phyloP scores from a whole-genome alignment of 306 rosid genomes.

The Prunus fruticosa region DNA sequence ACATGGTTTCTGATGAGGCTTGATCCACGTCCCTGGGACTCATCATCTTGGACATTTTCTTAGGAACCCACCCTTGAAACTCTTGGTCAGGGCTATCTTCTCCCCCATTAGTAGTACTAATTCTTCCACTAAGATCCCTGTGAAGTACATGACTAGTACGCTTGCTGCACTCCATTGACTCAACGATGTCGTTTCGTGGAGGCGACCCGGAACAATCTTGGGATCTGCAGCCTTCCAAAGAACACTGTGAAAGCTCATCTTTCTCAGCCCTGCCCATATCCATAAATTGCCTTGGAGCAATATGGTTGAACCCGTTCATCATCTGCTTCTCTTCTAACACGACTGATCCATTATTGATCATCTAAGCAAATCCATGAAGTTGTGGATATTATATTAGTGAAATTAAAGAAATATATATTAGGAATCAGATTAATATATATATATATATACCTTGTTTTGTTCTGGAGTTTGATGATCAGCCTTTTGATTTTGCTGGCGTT shows the following conservation, averaged over 20 bases:
- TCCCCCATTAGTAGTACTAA: conserved; percentile 1
- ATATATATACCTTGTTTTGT: conserved; percentile 17
- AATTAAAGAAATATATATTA: neutral
- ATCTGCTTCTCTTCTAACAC: conserved; percentile 31
- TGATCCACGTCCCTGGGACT: conserved; percentile 26
- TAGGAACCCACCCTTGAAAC: conserved; percentile 27
- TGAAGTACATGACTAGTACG: neutral
- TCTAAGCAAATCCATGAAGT: neutral
- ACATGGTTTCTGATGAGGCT: conserved; percentile 39
- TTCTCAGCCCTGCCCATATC: conserved; percentile 30
- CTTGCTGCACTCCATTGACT: conserved; percentile 29
- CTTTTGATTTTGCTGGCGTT: conserved; percentile 20
- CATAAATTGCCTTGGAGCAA: conserved; percentile 30
- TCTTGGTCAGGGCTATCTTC: conserved; percentile 16
- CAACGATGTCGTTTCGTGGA: conserved; percentile 26
- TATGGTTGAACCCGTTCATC: conserved; percentile 15
- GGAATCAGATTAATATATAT: no score
- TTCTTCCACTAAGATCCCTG: conserved; percentile 15
- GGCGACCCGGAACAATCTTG: conserved; percentile 14
- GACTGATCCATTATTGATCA: conserved; percentile 23
- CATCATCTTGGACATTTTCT: conserved; percentile 35
- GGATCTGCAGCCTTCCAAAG: conserved; percentile 27
- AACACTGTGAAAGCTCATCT: conserved; percentile 23
- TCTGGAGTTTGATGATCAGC: conserved; percentile 1
- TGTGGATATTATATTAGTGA: neutral